Evolutionary conservation across 306 rosid genomes (phyloP).

Genomic region (Adenanthera pavonina): DNA sequence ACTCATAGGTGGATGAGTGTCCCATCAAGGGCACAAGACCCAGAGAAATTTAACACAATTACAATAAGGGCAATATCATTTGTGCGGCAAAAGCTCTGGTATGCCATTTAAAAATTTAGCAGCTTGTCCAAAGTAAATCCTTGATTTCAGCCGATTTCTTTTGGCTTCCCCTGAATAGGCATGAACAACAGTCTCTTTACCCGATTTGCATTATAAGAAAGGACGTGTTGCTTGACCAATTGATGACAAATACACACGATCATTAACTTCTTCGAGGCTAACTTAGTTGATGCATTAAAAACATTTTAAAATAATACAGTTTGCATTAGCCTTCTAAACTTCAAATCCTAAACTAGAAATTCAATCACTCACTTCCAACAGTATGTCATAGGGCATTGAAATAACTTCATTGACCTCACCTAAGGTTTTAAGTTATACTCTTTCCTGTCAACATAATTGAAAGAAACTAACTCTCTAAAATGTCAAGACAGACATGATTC

Average conservation of each 20-base stretch:
- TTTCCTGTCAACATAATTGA: background rate
- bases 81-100: background rate
- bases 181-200: background rate
- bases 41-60: background rate
- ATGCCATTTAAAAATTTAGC: background rate
- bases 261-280: background rate
- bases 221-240: constrained; percentile 4
- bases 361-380: background rate
- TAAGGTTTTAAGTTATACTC: background rate
- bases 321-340: background rate
- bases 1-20: background rate
- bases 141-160: background rate
- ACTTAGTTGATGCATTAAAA: background rate
- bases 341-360: background rate
- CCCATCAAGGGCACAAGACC: background rate
- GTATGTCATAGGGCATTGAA: background rate
- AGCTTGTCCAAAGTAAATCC: background rate
- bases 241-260: no score
- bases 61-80: background rate
- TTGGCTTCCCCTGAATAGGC: background rate
- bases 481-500: background rate
- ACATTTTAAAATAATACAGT: background rate
- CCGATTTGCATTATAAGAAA: background rate
- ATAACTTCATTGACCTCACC: background rate
- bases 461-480: background rate